Evolutionary conservation across 306 rosid genomes (phyloP).

Genomic region (Prunus fruticosa): DNA sequence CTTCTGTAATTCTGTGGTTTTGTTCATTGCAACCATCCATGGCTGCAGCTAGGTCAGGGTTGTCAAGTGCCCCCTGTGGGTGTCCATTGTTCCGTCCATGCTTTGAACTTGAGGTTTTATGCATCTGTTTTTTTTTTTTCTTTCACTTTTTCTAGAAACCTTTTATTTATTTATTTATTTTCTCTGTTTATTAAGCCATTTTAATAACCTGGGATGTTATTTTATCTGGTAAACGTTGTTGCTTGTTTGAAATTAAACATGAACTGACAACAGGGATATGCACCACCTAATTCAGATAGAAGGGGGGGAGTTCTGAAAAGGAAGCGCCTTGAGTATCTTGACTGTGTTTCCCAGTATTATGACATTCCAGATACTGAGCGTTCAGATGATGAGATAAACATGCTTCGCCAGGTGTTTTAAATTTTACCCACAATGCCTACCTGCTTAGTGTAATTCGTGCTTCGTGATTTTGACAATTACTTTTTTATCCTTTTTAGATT

Average conservation of each 20-base stretch:
- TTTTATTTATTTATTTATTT: background rate
- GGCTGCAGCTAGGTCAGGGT: background rate
- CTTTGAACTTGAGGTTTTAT: background rate
- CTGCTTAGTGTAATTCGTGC: slow-evolving; percentile 8
- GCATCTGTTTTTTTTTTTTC: background rate
- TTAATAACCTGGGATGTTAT: slow-evolving; percentile 2
- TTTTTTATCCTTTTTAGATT: slow-evolving; percentile 44
- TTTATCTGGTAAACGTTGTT: slow-evolving; percentile 16
- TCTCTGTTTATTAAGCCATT: slow-evolving; percentile 1
- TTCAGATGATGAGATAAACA: slow-evolving; percentile 91
- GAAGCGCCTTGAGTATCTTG: slow-evolving; percentile 94
- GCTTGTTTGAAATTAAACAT: slow-evolving; percentile 58
- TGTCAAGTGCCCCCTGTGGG: background rate
- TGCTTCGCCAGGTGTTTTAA: slow-evolving; percentile 87
- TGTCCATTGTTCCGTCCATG: background rate
- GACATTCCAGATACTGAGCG: slow-evolving; percentile 87
- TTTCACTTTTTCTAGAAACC: background rate
- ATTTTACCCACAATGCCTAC: slow-evolving; percentile 8
- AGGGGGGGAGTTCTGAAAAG: slow-evolving; percentile 89
- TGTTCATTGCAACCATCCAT: background rate
- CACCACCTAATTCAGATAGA: slow-evolving; percentile 99
- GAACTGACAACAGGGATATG: slow-evolving; percentile 96
- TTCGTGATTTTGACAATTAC: slow-evolving; percentile 22
- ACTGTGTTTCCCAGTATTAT: slow-evolving; percentile 79
- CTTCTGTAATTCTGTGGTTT: background rate